phyloP scores from a whole-genome alignment of 306 rosid genomes.

The Luffa aegyptiaca region DNA sequence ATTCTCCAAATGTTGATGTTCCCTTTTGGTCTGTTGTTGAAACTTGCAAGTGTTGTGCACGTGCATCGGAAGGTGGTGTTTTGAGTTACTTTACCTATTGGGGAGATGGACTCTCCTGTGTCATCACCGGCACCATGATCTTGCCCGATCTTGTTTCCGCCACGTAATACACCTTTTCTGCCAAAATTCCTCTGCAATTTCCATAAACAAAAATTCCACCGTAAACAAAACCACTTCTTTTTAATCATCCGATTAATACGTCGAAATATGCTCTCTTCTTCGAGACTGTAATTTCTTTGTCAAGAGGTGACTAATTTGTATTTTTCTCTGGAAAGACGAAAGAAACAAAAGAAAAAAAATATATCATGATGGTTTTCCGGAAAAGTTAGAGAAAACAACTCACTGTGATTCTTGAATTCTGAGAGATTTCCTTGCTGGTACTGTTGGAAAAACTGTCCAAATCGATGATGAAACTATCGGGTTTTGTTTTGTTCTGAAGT shows the following conservation, averaged over 20 bases:
- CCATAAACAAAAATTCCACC: neutral
- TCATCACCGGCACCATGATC: slow-evolving; percentile 30
- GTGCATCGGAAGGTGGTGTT: neutral
- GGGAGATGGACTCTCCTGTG: slow-evolving; percentile 34
- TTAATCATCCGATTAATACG: neutral
- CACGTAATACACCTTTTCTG: slow-evolving; percentile 62
- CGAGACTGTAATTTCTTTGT: too few species aligned
- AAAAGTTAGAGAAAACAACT: neutral
- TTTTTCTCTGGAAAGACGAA: neutral
- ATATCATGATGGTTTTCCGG: too few species aligned
- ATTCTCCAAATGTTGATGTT: neutral
- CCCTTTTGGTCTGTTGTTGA: neutral
- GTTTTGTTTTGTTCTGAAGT: slow-evolving; percentile 12
- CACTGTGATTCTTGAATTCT: slow-evolving; percentile 50
- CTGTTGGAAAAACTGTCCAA: slow-evolving; percentile 45
- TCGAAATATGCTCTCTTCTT: too few species aligned
- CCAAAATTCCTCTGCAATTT: slow-evolving; percentile 63
- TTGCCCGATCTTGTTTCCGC: slow-evolving; percentile 46
- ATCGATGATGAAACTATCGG: slow-evolving; percentile 67
- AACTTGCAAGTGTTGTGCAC: neutral
- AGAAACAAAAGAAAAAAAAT: neutral
- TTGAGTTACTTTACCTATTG: slow-evolving; percentile 31
- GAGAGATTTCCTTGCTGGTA: slow-evolving; percentile 22
- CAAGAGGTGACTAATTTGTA: too few species aligned
- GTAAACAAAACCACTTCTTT: neutral